Base-by-base conservation (phyloP, 2,329 filamentous ascomycete species). In the Neofusicoccum kwambonambiense region DNA sequence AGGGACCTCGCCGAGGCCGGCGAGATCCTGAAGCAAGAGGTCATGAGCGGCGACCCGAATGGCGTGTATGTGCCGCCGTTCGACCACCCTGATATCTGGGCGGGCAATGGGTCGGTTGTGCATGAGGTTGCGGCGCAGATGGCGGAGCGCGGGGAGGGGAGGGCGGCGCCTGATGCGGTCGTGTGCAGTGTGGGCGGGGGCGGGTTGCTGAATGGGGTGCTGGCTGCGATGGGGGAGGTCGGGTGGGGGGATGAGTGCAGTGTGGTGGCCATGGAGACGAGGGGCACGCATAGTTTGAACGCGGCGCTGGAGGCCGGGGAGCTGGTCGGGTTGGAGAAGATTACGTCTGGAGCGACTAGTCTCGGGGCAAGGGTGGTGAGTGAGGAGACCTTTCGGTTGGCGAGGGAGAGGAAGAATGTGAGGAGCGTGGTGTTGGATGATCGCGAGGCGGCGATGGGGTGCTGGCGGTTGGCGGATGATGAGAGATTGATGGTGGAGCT, bases 141-240 rank as follows among this genome's bases (percentile, higher is more conserved):
- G 67, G 65, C 75, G 67, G 44, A 65, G 11, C 71, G 72, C 37
- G 76, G 78, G 3, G 44, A 65, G 8, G 71, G 72, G 37, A 76
- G 78, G 3, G 76, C 77, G 1, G 79, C 81, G 9, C 83, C 90
- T 3, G 88, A 93, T 70, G 90, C 84, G 3, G 82, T 96, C 12
- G 84, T 95, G 50, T 94, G 90, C 77, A 89, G 84, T 65, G 90
- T 93, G 42, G 92, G 92, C 6, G 92, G 92, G 9, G 92, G 92
- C 15, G 92, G 92, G 0, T 78, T 96, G 22, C 83, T 96, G 61
- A 90, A 89, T 71, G 92, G 92, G 4, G 79, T 96, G 64, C 86
- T 91, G 77, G 34, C 8, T 13, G 51, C 51, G 2, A 49, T 56
- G 42, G 56, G 47, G 2, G 56, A 35, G 11, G 56, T 60, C 4